These are phyloP conservation scores for Chaetomium fimeti DNA, from an alignment of 495 filamentous ascomycete species.

Conservation along the genomic window DNA sequence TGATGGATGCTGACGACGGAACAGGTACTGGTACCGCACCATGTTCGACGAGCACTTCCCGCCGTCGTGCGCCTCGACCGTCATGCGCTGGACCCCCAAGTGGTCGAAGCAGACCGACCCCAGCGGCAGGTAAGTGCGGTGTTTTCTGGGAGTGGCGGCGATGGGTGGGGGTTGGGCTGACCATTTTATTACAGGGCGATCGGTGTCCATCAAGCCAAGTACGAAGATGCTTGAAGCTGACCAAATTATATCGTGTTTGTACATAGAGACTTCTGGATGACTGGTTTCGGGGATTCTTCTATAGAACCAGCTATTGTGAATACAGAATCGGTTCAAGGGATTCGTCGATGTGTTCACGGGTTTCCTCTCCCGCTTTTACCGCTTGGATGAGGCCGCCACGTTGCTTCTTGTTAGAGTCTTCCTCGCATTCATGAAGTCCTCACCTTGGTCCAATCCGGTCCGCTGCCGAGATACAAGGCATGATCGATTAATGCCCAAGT, in stretches of 20 bases:
- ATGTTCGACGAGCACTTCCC: conserved; percentile 99
- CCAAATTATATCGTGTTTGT: neutral
- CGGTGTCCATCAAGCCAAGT: conserved; percentile 66
- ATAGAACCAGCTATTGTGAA: too few relatives aligned
- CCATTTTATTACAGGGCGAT: conserved; percentile 57
- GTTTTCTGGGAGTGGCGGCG: neutral
- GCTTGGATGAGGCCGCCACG: too few relatives aligned
- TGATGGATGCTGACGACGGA: conserved; percentile 7
- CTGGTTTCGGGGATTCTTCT: neutral
- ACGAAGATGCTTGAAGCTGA: conserved; percentile 43
- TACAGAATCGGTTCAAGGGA: too few relatives aligned
- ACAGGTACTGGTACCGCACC: conserved; percentile 86
- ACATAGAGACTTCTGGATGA: conserved; percentile 11
- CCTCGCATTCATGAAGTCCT: too few relatives aligned
- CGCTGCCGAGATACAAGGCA: too few relatives aligned
- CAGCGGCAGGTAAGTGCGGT: conserved; percentile 71
- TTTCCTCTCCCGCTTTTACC: too few relatives aligned
- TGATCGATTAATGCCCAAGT: too few relatives aligned
- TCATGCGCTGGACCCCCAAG: conserved; percentile 95
- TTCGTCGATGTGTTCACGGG: too few relatives aligned
- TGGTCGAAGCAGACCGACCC: conserved; percentile 97
- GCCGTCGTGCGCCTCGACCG: conserved; percentile 81
- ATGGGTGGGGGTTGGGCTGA: conserved; percentile 6
- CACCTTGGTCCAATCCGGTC: too few relatives aligned
- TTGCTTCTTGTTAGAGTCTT: too few relatives aligned